These are phyloP conservation scores for Casuarina equisetifolia DNA, from an alignment of 306 rosid genomes.

Conservation along the genomic window DNA sequence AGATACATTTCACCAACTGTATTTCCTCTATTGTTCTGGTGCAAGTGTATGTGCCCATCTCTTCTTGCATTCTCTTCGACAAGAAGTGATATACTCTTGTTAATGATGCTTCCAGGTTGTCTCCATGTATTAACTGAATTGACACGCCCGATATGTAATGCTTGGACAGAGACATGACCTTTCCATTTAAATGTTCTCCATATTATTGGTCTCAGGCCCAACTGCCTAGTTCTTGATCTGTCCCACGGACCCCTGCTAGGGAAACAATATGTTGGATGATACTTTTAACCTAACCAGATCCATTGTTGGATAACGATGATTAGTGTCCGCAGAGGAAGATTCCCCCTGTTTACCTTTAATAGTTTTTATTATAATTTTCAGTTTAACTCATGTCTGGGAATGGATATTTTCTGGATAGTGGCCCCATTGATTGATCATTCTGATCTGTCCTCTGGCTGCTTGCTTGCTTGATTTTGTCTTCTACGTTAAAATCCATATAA, in stretches of 20 bases:
- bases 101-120: slow-evolving; percentile 10
- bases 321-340: neutral
- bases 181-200: slow-evolving; percentile 13
- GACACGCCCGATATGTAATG: neutral
- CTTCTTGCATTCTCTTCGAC: slow-evolving; percentile 31
- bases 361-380: neutral
- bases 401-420: neutral
- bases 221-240: slow-evolving; percentile 13
- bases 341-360: neutral
- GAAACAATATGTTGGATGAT: slow-evolving; percentile 11
- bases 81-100: slow-evolving; percentile 3
- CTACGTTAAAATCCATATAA: slow-evolving; percentile 1
- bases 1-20: neutral
- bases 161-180: slow-evolving; percentile 8
- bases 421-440: slow-evolving; percentile 7
- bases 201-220: slow-evolving; percentile 8
- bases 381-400: neutral
- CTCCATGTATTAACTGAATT: slow-evolving; percentile 5
- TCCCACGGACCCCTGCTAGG: slow-evolving; percentile 15
- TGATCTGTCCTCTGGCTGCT: slow-evolving; percentile 3
- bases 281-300: slow-evolving; percentile 19
- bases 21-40: slow-evolving; percentile 1
- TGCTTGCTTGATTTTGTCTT: slow-evolving; percentile 13
- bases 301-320: slow-evolving; percentile 7
- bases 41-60: slow-evolving; percentile 20